Conservation (phyloP, 2,329 filamentous ascomycete species). For the Corniculantispora saksenae region DNA sequence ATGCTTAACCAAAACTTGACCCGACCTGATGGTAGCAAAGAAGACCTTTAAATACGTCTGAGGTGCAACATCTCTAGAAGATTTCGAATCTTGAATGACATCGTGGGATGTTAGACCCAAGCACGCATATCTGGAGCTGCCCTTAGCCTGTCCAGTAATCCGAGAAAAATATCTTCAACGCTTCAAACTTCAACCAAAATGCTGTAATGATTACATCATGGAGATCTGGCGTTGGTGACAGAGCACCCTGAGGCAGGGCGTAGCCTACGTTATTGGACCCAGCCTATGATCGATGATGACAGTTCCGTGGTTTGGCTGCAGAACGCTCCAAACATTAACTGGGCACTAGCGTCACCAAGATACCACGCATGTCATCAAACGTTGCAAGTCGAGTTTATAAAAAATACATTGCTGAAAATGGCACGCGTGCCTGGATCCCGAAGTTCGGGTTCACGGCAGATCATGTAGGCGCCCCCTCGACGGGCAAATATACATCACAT, state of each 20-base stretch:
- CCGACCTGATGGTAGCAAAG: not conserved
- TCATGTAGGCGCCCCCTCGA: not conserved
- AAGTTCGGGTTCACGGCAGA: not conserved
- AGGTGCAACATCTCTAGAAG: no score
- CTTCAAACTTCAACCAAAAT: not conserved
- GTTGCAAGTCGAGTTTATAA: not conserved
- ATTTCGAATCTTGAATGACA: not conserved
- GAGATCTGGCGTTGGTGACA: not conserved
- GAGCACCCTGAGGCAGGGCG: not conserved
- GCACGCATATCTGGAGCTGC: not conserved
- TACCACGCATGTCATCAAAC: not conserved
- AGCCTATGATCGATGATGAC: not conserved
- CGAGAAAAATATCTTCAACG: not conserved
- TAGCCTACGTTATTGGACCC: not conserved
- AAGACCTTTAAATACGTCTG: not conserved
- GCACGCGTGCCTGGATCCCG: not conserved
- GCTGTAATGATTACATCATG: conserved; percentile 16
- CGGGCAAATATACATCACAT: not conserved
- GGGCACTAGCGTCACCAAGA: not conserved
- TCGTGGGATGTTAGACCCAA: not conserved
- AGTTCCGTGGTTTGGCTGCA: not conserved
- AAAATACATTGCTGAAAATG: not conserved
- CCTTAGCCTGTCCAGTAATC: not conserved
- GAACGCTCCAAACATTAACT: not conserved
- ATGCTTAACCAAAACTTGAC: no score